Evolutionary conservation across 2,329 filamentous ascomycete genomes (phyloP).

Genomic region (Teratosphaeriaceae sp.): DNA sequence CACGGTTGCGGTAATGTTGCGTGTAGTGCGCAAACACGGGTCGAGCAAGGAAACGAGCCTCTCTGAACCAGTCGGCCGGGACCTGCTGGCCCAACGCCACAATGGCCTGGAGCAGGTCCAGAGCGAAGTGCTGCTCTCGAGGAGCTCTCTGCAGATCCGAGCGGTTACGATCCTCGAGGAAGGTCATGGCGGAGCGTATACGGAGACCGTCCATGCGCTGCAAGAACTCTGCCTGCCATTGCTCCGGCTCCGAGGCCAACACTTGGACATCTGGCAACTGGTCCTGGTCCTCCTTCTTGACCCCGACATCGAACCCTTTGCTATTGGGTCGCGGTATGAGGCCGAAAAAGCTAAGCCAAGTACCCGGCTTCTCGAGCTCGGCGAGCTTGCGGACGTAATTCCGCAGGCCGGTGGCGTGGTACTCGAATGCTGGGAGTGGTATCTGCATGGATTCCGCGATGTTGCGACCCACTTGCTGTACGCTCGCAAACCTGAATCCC

Average conservation of each 20-base stretch:
- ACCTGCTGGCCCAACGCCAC: constrained; percentile 26
- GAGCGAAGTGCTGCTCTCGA: constrained; percentile 31
- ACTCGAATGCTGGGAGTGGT: constrained; percentile 53
- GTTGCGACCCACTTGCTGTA: constrained; percentile 60
- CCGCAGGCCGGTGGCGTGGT: constrained; percentile 58
- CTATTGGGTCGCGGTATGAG: constrained; percentile 27
- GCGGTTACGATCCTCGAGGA: constrained; percentile 15
- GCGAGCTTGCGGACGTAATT: constrained; percentile 45
- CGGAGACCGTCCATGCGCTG: constrained; percentile 27
- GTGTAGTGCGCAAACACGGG: constrained; percentile 31
- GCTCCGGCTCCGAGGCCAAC: constrained; percentile 22
- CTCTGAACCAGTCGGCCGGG: constrained; percentile 34
- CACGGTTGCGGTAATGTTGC: constrained; percentile 13
- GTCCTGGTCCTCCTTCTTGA: constrained; percentile 34
- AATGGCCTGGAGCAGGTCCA: constrained; percentile 28
- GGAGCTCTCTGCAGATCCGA: constrained; percentile 15
- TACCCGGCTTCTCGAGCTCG: constrained; percentile 33
- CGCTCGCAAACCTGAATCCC: constrained; percentile 71
- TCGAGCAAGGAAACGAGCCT: constrained; percentile 38
- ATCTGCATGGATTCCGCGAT: constrained; percentile 72
- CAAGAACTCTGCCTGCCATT: constrained; percentile 28
- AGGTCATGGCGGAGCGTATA: constrained; percentile 14
- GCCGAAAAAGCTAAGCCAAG: constrained; percentile 32
- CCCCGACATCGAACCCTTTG: constrained; percentile 38
- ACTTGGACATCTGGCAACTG: constrained; percentile 41